These are phyloP conservation scores for Phialophora tarda DNA, from an alignment of 2,329 filamentous ascomycete species.

Conservation along the genomic window DNA sequence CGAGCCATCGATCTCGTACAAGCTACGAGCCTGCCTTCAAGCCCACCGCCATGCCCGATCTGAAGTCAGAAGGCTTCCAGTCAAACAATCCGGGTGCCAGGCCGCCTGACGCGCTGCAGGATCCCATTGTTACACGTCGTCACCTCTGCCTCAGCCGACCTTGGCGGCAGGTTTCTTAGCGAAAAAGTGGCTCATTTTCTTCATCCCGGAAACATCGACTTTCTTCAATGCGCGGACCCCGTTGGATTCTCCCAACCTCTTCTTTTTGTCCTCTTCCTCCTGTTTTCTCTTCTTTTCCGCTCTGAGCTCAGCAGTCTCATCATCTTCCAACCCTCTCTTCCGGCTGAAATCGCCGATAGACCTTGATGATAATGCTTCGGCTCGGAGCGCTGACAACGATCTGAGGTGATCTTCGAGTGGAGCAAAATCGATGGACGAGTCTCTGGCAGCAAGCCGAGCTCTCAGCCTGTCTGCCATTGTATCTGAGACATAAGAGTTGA, in stretches of 20 bases:
- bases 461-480: conserved; percentile 43
- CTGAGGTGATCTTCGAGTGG: conserved; percentile 73
- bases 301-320: conserved; percentile 53
- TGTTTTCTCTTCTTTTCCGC: conserved; percentile 82
- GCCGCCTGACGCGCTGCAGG: no score
- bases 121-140: not conserved
- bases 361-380: conserved; percentile 72
- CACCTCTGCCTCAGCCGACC: not conserved
- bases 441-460: conserved; percentile 43
- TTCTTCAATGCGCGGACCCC: conserved; percentile 84
- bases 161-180: conserved; percentile 60
- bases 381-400: conserved; percentile 68
- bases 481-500: conserved; percentile 55
- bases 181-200: conserved; percentile 96
- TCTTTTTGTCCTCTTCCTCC: conserved; percentile 87
- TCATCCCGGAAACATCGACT: conserved; percentile 91
- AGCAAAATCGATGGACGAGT: conserved; percentile 67
- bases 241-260: conserved; percentile 74
- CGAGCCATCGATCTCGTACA: no score
- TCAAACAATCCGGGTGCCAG: not conserved
- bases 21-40: no score
- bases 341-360: conserved; percentile 56
- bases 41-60: no score
- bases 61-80: no score
- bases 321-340: conserved; percentile 53